These are phyloP conservation scores for Fraxinus pennsylvanica DNA, from an alignment of 257 asterid species.

Conservation along the genomic window DNA sequence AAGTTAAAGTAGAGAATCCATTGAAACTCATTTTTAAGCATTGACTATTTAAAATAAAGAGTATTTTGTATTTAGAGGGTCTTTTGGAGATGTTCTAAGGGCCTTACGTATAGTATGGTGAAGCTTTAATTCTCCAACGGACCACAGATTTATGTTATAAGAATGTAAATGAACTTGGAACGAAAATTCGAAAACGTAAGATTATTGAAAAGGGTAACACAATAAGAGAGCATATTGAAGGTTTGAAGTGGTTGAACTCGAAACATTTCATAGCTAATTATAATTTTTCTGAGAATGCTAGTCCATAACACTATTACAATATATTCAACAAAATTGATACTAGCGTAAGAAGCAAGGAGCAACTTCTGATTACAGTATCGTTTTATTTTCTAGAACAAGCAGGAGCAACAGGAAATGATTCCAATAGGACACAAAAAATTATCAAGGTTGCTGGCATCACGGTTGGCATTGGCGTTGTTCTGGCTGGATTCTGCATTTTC, in stretches of 20 bases:
- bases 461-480: constrained; percentile 40
- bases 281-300: too few relatives aligned
- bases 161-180: neutral
- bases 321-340: neutral
- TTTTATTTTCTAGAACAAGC: constrained; percentile 30
- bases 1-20: too few relatives aligned
- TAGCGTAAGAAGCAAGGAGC: neutral
- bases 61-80: too few relatives aligned
- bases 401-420: constrained; percentile 34
- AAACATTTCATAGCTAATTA: neutral
- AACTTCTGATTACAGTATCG: neutral
- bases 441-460: constrained; percentile 40
- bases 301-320: neutral
- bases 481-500: constrained; percentile 34
- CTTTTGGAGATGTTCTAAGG: too few relatives aligned
- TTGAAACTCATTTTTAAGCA: too few relatives aligned
- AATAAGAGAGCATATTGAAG: neutral
- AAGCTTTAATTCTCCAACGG: too few relatives aligned
- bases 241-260: neutral
- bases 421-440: constrained; percentile 33
- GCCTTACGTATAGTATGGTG: too few relatives aligned
- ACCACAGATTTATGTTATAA: too few relatives aligned
- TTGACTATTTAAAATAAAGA: too few relatives aligned
- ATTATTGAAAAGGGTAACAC: neutral
- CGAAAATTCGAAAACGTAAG: neutral